phyloP scores from a whole-genome alignment of 768 basidiomycete genomes.

The Lepiota brunneoincarnata region DNA sequence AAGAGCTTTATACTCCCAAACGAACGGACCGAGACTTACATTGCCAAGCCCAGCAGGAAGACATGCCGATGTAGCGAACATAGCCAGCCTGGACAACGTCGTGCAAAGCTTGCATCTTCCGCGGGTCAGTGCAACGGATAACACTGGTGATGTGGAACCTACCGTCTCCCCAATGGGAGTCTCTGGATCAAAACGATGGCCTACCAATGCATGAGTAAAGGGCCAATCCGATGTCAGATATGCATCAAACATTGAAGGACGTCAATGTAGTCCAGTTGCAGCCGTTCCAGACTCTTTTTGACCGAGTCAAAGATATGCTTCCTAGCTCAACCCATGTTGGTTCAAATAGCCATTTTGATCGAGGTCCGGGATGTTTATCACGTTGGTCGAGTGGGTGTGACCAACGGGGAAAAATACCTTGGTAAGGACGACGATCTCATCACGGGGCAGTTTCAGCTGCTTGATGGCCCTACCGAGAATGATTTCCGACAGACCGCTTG shows the following conservation, averaged over 20 bases:
- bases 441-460: conserved; percentile 58
- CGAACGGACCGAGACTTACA: conserved; percentile 29
- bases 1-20: background rate
- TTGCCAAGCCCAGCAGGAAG: conserved; percentile 53
- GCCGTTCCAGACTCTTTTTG: conserved; percentile 59
- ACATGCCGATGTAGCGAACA: conserved; percentile 61
- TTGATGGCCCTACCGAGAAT: conserved; percentile 74
- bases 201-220: conserved; percentile 30
- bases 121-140: background rate
- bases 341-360: conserved; percentile 52
- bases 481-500: conserved; percentile 62
- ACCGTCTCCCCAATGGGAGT: conserved; percentile 61
- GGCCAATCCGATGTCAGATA: conserved; percentile 15
- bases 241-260: conserved; percentile 61
- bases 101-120: conserved; percentile 63
- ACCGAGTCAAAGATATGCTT: conserved; percentile 75
- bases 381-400: conserved; percentile 16
- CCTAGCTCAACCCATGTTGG: conserved; percentile 42
- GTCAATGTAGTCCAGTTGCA: conserved; percentile 78
- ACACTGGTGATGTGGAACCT: background rate
- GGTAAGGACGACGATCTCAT: conserved; percentile 80
- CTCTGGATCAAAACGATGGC: conserved; percentile 53
- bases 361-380: conserved; percentile 15
- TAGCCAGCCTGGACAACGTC: conserved; percentile 64
- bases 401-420: conserved; percentile 43